Evolutionary conservation across 768 basidiomycete species (phyloP).

Genomic region (Pleurotus pulmonarius): DNA sequence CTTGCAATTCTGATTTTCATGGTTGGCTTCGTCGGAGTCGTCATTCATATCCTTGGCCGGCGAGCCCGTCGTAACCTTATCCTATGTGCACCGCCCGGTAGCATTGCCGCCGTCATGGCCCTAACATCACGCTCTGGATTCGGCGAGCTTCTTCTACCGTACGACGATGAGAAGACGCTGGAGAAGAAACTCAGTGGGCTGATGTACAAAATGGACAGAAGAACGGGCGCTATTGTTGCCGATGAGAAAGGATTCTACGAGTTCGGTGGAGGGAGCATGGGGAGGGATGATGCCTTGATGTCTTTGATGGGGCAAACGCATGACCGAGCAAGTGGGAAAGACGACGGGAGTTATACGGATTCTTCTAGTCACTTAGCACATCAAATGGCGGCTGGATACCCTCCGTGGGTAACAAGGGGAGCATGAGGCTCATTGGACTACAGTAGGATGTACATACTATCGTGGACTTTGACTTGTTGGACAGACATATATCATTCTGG

Average conservation of each 20-base stretch:
- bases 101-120: conserved; percentile 52
- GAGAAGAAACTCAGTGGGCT: conserved; percentile 46
- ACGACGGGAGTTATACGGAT: not conserved
- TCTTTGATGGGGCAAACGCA: conserved; percentile 26
- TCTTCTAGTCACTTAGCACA: conserved; percentile 1
- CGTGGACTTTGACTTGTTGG: too few species aligned
- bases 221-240: conserved; percentile 61
- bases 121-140: conserved; percentile 61
- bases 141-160: conserved; percentile 57
- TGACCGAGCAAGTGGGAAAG: not conserved
- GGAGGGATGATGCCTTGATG: conserved; percentile 34
- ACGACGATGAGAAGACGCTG: conserved; percentile 44
- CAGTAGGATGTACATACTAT: too few species aligned
- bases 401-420: conserved; percentile 4
- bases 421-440: not conserved
- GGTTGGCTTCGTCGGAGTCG: conserved; percentile 43
- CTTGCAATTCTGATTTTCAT: conserved; percentile 47
- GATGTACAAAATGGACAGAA: conserved; percentile 49
- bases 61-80: conserved; percentile 44
- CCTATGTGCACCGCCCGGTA: conserved; percentile 54
- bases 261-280: conserved; percentile 17
- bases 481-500: too few species aligned
- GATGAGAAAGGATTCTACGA: conserved; percentile 34
- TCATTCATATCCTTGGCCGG: conserved; percentile 44
- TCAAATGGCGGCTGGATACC: conserved; percentile 4